Evolutionary conservation across 371 early-diverging fungal species (phyloP), one percentile per base, ranked within the genome.

Genomic region (Mortierella sp.): DNA sequence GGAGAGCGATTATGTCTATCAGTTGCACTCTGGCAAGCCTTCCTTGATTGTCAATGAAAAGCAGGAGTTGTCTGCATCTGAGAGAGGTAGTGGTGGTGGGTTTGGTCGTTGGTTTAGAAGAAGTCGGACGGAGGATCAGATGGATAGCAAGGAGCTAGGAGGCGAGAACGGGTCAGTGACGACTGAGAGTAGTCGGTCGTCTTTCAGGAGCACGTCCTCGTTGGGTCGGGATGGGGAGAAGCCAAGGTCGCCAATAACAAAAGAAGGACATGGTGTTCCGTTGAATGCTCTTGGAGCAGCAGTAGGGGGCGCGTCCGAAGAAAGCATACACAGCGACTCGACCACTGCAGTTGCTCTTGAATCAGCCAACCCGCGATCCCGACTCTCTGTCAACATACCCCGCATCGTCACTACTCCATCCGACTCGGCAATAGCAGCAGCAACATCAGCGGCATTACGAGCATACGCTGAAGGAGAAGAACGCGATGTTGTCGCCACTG

Each of bases 311-410:
- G 19, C 50, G 14, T 61, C 77, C 11, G 55, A 59, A 54, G 59
- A 28, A 37, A 53, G 70, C 31, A 24, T 14, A 37, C 14, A 55
- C 9, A 44, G 51, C 16, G 71, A 55, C 31, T 40, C 69, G 9
- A 46, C 28, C 53, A 24, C 69, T 5, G 59, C 24, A 21, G 55
- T 31, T 11, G 61, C 31, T 34, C 34, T 44, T 2, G 34, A 28
- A 24, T 64, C 53, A 6, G 61, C 19, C n/a, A 34, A 46, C 50
- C 64, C 71, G 50, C 34, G 67, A 24, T 64, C 72, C 14, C 50
- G 67, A 37, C 69, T 53, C 28, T 75, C 80, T 67, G 40, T 80
- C 55, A 48, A 19, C 67, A 80, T 75, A 75, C 76, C 76, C 67
- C 28, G 61, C 9, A 72, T 80, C 43, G 69, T 69, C 14, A 69